Evolutionary conservation across 2,329 filamentous ascomycete species (phyloP).

Genomic region (Ophiostoma quercus): DNA sequence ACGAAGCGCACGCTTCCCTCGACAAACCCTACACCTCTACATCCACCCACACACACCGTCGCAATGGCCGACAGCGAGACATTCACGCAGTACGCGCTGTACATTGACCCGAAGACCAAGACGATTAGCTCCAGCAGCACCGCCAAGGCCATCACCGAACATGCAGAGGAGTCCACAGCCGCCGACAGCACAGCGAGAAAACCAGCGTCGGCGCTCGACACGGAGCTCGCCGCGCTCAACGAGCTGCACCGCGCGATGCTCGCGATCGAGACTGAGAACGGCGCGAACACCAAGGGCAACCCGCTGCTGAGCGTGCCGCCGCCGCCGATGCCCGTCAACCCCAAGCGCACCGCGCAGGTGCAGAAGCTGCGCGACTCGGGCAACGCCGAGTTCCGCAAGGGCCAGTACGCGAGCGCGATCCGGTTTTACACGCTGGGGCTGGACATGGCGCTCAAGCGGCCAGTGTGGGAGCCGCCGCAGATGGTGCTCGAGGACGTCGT

Average conservation of each 20-base stretch:
- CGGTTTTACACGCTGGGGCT: slow-evolving; percentile 80
- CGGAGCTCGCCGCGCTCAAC: slow-evolving; percentile 72
- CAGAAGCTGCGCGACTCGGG: slow-evolving; percentile 85
- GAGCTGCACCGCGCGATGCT: slow-evolving; percentile 69
- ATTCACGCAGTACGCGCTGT: slow-evolving; percentile 77
- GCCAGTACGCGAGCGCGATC: slow-evolving; percentile 66
- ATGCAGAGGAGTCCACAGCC: neutral
- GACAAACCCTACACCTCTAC: neutral
- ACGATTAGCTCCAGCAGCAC: neutral
- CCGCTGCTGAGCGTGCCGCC: slow-evolving; percentile 58
- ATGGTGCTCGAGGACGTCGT: slow-evolving; percentile 81
- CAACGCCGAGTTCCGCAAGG: slow-evolving; percentile 77
- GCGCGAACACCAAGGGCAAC: slow-evolving; percentile 33
- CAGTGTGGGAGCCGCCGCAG: slow-evolving; percentile 80
- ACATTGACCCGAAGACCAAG: slow-evolving; percentile 73
- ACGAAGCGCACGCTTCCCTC: neutral
- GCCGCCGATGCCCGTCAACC: slow-evolving; percentile 84
- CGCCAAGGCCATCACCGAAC: neutral
- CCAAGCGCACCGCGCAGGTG: slow-evolving; percentile 82
- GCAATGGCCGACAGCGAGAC: slow-evolving; percentile 59
- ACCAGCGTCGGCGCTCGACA: slow-evolving; percentile 46
- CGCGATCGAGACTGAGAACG: slow-evolving; percentile 53
- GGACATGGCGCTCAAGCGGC: slow-evolving; percentile 78
- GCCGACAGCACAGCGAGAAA: slow-evolving; percentile 67
- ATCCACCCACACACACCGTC: neutral